phyloP scores from a whole-genome alignment of 1,139 yeast genomes.

The Zygoascus hellenicus region DNA sequence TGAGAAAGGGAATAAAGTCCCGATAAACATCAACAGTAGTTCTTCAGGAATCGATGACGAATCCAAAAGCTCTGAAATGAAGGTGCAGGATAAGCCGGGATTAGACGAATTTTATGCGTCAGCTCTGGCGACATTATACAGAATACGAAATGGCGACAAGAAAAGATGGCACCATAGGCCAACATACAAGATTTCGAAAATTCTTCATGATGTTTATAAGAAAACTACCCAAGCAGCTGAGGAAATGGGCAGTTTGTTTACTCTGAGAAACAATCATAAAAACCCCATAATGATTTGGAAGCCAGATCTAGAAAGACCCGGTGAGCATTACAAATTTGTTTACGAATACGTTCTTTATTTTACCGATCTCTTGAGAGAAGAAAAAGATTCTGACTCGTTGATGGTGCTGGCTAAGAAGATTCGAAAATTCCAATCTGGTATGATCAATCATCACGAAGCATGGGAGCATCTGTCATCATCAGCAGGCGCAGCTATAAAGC shows the following conservation, averaged over 20 bases:
- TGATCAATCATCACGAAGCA: constrained; percentile 53
- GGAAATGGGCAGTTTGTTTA: constrained; percentile 58
- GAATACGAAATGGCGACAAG: constrained; percentile 56
- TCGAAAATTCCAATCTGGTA: constrained; percentile 69
- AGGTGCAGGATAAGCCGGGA: neutral
- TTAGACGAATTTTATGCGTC: constrained; percentile 25
- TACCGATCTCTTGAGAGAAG: constrained; percentile 49
- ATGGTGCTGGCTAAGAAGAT: constrained; percentile 60
- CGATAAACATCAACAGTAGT: constrained; percentile 15
- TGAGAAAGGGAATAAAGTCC: constrained; percentile 19
- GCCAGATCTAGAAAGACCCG: constrained; percentile 86
- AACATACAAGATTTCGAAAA: constrained; percentile 62
- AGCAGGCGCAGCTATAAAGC: constrained; percentile 47
- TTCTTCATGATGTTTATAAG: constrained; percentile 49
- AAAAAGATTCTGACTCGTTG: constrained; percentile 55
- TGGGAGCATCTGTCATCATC: constrained; percentile 57
- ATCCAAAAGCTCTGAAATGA: neutral
- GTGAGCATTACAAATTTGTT: constrained; percentile 81
- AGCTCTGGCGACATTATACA: constrained; percentile 36
- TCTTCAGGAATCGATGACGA: neutral
- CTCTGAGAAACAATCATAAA: constrained; percentile 59
- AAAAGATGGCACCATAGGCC: constrained; percentile 93
- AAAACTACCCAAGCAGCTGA: constrained; percentile 52
- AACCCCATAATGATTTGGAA: constrained; percentile 85
- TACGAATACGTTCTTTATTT: constrained; percentile 62